Conservation (phyloP, 2,329 filamentous ascomycete species). For the Claviceps pusilla region DNA sequence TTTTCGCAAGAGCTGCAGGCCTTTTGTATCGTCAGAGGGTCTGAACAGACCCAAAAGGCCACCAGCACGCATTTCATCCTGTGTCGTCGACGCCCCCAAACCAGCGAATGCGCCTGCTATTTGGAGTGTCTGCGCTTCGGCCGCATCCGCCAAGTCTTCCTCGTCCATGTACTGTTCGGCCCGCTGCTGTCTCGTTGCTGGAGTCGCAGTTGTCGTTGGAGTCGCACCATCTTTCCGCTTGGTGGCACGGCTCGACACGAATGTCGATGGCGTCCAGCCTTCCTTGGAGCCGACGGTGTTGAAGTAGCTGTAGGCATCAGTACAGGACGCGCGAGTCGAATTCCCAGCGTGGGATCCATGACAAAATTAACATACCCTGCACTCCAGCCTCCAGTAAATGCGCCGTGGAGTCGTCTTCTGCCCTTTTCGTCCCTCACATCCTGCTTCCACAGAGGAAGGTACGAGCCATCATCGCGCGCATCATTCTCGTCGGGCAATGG, state of each 20-base stretch:
- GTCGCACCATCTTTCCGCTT: conserved; percentile 49
- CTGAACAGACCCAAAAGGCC: conserved; percentile 58
- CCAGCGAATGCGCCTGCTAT: conserved; percentile 61
- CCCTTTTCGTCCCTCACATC: conserved; percentile 89
- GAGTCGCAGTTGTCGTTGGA: conserved; percentile 17
- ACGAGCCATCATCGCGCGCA: conserved; percentile 76
- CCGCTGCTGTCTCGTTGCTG: conserved; percentile 40
- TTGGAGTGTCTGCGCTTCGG: conserved; percentile 60
- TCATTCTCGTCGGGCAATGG: conserved; percentile 69
- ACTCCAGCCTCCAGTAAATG: conserved; percentile 92
- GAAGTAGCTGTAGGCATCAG: conserved; percentile 52
- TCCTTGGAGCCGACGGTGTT: conserved; percentile 98
- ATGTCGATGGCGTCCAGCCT: conserved; percentile 86
- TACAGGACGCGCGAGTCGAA: background rate
- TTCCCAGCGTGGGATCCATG: background rate
- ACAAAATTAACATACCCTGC: conserved; percentile 53
- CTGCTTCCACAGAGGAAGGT: conserved; percentile 94
- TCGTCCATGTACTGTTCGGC: conserved; percentile 95
- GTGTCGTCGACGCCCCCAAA: conserved; percentile 49
- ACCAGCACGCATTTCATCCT: conserved; percentile 35
- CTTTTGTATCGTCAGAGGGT: conserved; percentile 67
- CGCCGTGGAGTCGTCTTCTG: conserved; percentile 79
- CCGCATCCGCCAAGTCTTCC: conserved; percentile 78
- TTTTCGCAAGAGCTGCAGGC: conserved; percentile 64
- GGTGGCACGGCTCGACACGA: conserved; percentile 75